Conservation (phyloP, 768 basidiomycete genomes). For the Cyclocybe cylindracea region DNA sequence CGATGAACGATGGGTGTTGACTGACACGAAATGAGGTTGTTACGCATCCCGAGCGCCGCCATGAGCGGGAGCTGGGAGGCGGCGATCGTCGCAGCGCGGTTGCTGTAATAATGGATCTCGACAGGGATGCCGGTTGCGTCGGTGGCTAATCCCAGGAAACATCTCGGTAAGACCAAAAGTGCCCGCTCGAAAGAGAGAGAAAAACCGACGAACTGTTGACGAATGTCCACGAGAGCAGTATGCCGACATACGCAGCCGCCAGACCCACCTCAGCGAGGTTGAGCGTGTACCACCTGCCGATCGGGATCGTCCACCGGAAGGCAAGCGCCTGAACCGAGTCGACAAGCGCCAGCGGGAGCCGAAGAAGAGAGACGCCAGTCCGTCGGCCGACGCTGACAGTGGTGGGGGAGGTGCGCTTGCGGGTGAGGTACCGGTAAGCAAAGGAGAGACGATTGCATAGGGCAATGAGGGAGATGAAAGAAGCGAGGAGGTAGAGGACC, state of each 20-base stretch:
- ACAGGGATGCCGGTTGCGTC: slow-evolving; percentile 28
- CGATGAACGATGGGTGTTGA: background rate
- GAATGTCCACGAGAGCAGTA: slow-evolving; percentile 38
- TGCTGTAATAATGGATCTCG: slow-evolving; percentile 39
- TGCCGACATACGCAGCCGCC: slow-evolving; percentile 34
- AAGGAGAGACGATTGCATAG: slow-evolving; percentile 32
- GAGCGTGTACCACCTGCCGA: slow-evolving; percentile 35
- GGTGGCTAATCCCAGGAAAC: slow-evolving; percentile 25
- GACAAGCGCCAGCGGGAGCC: slow-evolving; percentile 32
- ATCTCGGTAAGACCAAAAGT: background rate
- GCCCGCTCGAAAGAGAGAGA: background rate
- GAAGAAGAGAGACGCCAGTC: slow-evolving; percentile 15
- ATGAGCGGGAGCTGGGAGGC: slow-evolving; percentile 54
- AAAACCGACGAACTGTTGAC: slow-evolving; percentile 33
- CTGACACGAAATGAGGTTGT: slow-evolving; percentile 49
- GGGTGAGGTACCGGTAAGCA: slow-evolving; percentile 17
- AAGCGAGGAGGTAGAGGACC: slow-evolving; percentile 42
- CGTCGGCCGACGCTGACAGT: slow-evolving; percentile 1
- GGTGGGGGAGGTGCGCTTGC: background rate
- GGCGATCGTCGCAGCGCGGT: slow-evolving; percentile 45
- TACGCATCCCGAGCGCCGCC: slow-evolving; percentile 59
- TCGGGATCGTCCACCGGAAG: slow-evolving; percentile 37
- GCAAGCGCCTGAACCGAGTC: slow-evolving; percentile 35
- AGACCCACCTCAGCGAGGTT: slow-evolving; percentile 43
- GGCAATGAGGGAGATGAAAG: slow-evolving; percentile 41